phyloP scores from a whole-genome alignment of 768 basidiomycete genomes.

The Sporobolomyces phaffii region DNA sequence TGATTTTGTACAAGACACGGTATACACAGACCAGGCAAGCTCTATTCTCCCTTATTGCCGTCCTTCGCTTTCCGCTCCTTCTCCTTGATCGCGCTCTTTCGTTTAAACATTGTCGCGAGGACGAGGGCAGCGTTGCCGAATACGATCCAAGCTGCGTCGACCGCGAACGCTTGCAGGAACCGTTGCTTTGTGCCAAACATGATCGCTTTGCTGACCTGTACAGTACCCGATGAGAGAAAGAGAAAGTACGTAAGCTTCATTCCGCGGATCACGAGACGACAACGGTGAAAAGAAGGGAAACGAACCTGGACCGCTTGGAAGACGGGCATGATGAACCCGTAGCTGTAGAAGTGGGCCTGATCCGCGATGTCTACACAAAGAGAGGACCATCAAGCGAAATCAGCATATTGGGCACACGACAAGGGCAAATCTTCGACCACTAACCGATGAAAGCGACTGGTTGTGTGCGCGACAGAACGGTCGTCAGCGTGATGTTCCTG shows the following conservation, averaged over 20 bases:
- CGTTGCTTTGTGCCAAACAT: slow-evolving; percentile 46
- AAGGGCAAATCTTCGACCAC: too few species aligned
- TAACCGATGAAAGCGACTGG: slow-evolving; percentile 43
- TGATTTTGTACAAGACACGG: too few species aligned
- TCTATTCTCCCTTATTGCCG: background rate
- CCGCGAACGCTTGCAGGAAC: slow-evolving; percentile 44
- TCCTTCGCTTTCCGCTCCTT: background rate
- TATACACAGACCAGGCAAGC: background rate
- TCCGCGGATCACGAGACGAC: background rate
- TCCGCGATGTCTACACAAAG: slow-evolving; percentile 39
- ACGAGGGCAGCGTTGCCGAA: slow-evolving; percentile 18
- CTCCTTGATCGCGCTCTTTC: background rate
- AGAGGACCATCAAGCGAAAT: background rate
- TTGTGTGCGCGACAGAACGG: slow-evolving; percentile 43
- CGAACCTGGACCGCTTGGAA: slow-evolving; percentile 23
- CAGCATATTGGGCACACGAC: background rate
- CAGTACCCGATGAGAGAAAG: background rate
- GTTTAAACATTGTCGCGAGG: slow-evolving; percentile 1
- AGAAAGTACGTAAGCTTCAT: too few species aligned
- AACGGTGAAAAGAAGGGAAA: background rate
- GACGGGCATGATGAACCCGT: slow-evolving; percentile 41
- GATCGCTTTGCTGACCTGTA: slow-evolving; percentile 43
- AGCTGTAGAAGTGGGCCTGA: slow-evolving; percentile 44
- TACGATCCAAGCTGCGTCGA: slow-evolving; percentile 43
- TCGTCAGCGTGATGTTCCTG: too few species aligned